Base-by-base conservation (phyloP, 2,329 filamentous ascomycete genomes). In the Pseudogymnoascus pannorum region DNA sequence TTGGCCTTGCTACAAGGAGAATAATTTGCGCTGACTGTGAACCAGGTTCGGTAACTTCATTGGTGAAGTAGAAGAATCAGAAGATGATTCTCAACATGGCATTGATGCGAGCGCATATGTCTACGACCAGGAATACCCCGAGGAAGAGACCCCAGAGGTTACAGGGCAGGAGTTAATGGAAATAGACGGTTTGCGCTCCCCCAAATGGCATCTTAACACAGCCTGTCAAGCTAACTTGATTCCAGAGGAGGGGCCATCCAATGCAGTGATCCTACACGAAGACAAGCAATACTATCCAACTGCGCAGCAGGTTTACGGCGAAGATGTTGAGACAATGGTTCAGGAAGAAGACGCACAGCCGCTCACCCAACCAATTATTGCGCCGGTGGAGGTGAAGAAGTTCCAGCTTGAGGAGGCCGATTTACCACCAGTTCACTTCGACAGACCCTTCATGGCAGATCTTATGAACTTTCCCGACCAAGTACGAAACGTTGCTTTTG, bases 201-300 rank as follows among this genome's bases (percentile, higher is more conserved):
- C 22, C 22, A 22, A 24, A 12, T 33, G 3, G n/a, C 11, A 16
- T 5, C 24, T 24, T 20, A 4, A 22, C 24, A 64, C 64, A 60
- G n/a, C n/a, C n/a, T n/a, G n/a, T n/a, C n/a, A n/a, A n/a, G 61
- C 72, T 75, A 62, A 75, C 63, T 62, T 22, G 24, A 62, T 57
- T 61, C 64, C 66, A 83, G 85, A 91, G 74, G 88, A 92, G 57
- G 92, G 89, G 12, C 90, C 93, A 3, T 97, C 92, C 4, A 99
- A 97, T 74, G 93, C 94, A 59, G 92, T 99, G n/a, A 84, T 99
- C 62, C 83, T 99, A 51, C 94, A 99, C 77, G 94, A 99, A 80
- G 94, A 99, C 78, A 99, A 99, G 75, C 94, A 97, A 74, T 99
- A 99, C 76, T 99, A 99, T 73, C 94, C 94, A 29, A 96, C 92